These are phyloP conservation scores for Ceratocystis destructans DNA, from an alignment of 2,329 filamentous ascomycete genomes.

Conservation along the genomic window DNA sequence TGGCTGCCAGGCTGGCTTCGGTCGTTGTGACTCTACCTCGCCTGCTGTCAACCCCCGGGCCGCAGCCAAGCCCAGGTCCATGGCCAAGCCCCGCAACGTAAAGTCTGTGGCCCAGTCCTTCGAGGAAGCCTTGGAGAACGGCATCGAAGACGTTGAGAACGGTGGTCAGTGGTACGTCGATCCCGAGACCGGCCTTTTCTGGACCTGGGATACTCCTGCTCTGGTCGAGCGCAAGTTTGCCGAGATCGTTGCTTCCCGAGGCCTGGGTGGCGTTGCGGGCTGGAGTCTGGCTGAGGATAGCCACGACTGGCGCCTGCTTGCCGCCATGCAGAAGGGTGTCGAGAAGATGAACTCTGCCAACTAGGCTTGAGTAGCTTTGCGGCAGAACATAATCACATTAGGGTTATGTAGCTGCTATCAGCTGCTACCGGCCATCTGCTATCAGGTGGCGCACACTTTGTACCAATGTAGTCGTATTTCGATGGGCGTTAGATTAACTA, in stretches of 20 bases:
- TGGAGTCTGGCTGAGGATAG: conserved; percentile 59
- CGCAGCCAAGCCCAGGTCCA: too few relatives aligned
- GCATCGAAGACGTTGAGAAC: conserved; percentile 39
- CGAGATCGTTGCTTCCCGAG: conserved; percentile 40
- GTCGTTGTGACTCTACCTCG: too few relatives aligned
- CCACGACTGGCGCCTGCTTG: neutral
- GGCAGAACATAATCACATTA: too few relatives aligned
- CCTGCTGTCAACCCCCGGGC: too few relatives aligned
- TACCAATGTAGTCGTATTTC: too few relatives aligned
- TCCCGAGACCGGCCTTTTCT: conserved; percentile 44
- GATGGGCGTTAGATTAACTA: too few relatives aligned
- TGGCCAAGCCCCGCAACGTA: too few relatives aligned
- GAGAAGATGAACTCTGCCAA: neutral
- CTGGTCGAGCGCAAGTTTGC: conserved; percentile 49
- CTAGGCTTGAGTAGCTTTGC: neutral
- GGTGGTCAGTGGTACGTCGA: conserved; percentile 63
- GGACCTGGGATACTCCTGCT: conserved; percentile 56
- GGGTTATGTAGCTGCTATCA: too few relatives aligned
- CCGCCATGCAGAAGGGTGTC: neutral
- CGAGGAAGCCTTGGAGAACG: conserved; percentile 37
- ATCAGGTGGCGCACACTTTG: too few relatives aligned
- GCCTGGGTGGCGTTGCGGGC: conserved; percentile 59
- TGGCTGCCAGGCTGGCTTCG: too few relatives aligned
- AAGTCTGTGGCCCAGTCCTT: conserved; percentile 34
- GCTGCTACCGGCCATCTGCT: too few relatives aligned